Evolutionary conservation across 2,329 filamentous ascomycete genomes (phyloP).

Genomic region (Pestalotiopsis sp.): DNA sequence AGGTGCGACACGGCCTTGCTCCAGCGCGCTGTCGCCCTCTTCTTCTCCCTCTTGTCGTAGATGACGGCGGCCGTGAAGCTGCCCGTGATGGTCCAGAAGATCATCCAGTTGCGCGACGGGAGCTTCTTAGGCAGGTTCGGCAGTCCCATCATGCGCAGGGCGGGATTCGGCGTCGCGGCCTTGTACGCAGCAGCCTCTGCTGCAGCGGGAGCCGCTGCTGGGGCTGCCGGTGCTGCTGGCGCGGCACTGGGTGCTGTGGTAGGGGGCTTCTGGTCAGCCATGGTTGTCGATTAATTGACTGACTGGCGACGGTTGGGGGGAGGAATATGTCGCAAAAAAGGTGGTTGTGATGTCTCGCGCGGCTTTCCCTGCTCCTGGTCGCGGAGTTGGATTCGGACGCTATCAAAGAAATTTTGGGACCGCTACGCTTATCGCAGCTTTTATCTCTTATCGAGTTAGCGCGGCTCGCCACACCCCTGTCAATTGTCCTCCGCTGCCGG

Average conservation of each 20-base stretch:
- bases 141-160: constrained; percentile 79
- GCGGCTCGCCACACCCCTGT: not conserved
- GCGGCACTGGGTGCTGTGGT: not conserved
- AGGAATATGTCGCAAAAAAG: not conserved
- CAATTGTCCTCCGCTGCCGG: not conserved
- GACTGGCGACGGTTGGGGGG: not conserved
- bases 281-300: not conserved
- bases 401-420: constrained; percentile 9
- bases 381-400: not conserved
- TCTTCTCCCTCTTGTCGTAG: constrained; percentile 93
- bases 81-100: constrained; percentile 82
- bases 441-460: constrained; percentile 11
- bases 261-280: constrained; percentile 10
- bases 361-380: not conserved
- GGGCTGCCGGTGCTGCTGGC: constrained; percentile 4
- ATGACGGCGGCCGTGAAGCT: constrained; percentile 80
- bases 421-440: constrained; percentile 9
- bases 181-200: constrained; percentile 36
- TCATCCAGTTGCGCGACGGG: constrained; percentile 96
- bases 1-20: constrained; percentile 82
- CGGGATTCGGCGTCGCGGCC: constrained; percentile 65
- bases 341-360: not conserved
- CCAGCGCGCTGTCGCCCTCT: constrained; percentile 84
- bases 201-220: constrained; percentile 5
- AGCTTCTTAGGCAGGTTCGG: constrained; percentile 82